Conservation (phyloP, 805 yeast species). For the Limtongozyma cylindracea region DNA sequence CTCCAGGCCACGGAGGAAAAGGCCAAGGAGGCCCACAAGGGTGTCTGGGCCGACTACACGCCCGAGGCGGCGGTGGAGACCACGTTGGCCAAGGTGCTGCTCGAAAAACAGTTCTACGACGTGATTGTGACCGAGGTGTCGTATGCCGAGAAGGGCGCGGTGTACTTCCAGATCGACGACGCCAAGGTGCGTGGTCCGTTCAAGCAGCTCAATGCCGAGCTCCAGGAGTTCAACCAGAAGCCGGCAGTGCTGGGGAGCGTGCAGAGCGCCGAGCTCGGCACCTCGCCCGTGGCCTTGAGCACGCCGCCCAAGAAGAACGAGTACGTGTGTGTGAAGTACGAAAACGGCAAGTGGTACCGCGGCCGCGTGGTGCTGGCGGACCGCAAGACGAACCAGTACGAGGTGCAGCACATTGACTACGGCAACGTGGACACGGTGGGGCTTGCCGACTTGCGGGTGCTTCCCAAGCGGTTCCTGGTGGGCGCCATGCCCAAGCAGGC, state of each 20-base stretch:
- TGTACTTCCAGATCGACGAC: no score
- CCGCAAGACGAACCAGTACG: constrained; percentile 13
- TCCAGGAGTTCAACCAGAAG: no score
- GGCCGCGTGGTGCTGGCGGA: constrained; percentile 24
- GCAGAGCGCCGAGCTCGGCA: no score
- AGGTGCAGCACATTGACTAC: constrained; percentile 34
- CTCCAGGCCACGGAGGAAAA: constrained; percentile 33
- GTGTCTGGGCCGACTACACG: constrained; percentile 47
- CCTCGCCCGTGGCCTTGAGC: constrained; percentile 12
- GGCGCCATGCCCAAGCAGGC: constrained; percentile 23
- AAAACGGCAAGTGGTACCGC: constrained; percentile 30
- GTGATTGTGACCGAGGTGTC: no score
- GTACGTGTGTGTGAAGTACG: constrained; percentile 25
- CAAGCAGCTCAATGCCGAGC: no score
- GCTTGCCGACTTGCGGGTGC: constrained; percentile 16
- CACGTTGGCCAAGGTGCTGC: no score
- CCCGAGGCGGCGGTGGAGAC: no score
- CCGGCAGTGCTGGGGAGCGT: no score
- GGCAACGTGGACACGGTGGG: constrained; percentile 26
- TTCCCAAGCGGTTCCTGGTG: constrained; percentile 22
- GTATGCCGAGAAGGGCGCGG: no score
- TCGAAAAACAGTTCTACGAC: no score
- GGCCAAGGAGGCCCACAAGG: constrained; percentile 28
- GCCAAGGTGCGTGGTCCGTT: no score
- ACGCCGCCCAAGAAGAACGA: constrained; percentile 27